Base-by-base conservation (phyloP, 2,329 filamentous ascomycete genomes). In the Didymella lethalis region DNA sequence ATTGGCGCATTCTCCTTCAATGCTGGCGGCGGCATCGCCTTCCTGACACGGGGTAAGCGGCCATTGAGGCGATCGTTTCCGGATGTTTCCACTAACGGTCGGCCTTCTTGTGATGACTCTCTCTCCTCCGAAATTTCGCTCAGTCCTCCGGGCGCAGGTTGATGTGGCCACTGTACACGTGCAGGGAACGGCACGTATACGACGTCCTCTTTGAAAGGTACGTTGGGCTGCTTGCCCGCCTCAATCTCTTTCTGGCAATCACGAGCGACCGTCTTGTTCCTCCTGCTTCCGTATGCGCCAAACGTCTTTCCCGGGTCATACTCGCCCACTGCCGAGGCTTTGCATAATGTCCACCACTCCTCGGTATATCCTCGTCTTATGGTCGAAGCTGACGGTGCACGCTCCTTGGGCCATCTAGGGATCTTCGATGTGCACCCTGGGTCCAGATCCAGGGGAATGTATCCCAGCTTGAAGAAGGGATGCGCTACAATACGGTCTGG, bases 401-500 rank as follows among this genome's bases (percentile, higher is more conserved):
- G 72, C 29, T 78, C 75, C 25, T 80, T 80, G 3, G 79, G 69
- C 81, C 82, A 85, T 40, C 75, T 76, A 3, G 83, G 83, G 23
- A 80, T 74, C 46, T 76, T 76, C 23, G 77, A 79, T 43, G 79
- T 78, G 55, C 81, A 83, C 7, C 71, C 73, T 7, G 74, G 74
- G 16, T 82, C 81, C 31, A 85, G 79, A 20, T 78, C 74, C 10
- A 78, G 65, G 2, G 91, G 92, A 75, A 94, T 87, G 75, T 89
- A 92, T 14, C 90, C 90, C 29, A 88, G 84, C 51, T 85, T 86
- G 81, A 95, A 95, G 76, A 94, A 95, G 6, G 87, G 82, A 71
- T 95, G 91, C 65, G 90, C 86, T 40, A 94, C 88, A 68, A 95
- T 93, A 47, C 83, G 82, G 71, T 95, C 92, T 1, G 91, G 90